A percentile compares a stretch with the other conserved stretches of the same genome.
These are phyloP conservation scores for Aspergillus pseudotamarii DNA, from an alignment of 2,329 filamentous ascomycete genomes.

Conservation along the genomic window DNA sequence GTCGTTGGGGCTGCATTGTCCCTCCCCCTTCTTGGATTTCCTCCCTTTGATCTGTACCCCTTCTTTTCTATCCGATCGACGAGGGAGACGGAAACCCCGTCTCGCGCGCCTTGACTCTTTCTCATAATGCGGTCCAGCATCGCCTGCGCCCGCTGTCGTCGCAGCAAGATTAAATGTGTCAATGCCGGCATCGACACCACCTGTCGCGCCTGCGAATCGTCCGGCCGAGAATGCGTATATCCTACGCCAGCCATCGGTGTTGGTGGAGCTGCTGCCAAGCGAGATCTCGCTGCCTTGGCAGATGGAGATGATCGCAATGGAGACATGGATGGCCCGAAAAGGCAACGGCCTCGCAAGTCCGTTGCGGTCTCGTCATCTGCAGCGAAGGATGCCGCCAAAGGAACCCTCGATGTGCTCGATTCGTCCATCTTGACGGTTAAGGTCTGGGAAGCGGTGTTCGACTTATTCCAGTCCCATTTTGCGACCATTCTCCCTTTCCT, in stretches of 20 bases:
- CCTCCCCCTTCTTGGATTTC: conserved; percentile 8
- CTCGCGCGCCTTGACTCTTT: conserved; percentile 14
- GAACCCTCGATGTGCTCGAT: conserved; percentile 51
- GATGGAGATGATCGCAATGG: conserved; percentile 45
- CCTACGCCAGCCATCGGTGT: conserved; percentile 52
- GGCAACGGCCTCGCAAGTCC: conserved; percentile 43
- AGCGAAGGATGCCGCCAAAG: conserved; percentile 35
- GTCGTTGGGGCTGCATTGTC: conserved; percentile 18
- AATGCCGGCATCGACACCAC: conserved; percentile 72
- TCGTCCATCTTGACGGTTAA: conserved; percentile 54
- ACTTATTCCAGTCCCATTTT: conserved; percentile 62
- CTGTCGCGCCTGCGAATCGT: conserved; percentile 74
- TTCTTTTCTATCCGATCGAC: conserved; percentile 1
- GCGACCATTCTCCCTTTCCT: conserved; percentile 60
- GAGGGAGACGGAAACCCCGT: conserved; percentile 22
- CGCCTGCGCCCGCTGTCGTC: conserved; percentile 73
- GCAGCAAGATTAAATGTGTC: conserved; percentile 85
- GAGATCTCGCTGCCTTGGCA: conserved; percentile 38
- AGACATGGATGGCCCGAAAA: conserved; percentile 47
- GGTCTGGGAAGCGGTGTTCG: conserved; percentile 61
- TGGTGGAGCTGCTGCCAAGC: conserved; percentile 36
- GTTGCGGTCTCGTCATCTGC: conserved; percentile 30
- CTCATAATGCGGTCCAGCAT: conserved; percentile 72
- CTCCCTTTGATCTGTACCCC: not conserved
- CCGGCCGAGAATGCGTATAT: conserved; percentile 73